A percentile compares a stretch with the other conserved stretches of the same genome.
Evolutionary conservation across 2,329 filamentous ascomycete species (phyloP).

Genomic region (Karstenula rhodostoma): DNA sequence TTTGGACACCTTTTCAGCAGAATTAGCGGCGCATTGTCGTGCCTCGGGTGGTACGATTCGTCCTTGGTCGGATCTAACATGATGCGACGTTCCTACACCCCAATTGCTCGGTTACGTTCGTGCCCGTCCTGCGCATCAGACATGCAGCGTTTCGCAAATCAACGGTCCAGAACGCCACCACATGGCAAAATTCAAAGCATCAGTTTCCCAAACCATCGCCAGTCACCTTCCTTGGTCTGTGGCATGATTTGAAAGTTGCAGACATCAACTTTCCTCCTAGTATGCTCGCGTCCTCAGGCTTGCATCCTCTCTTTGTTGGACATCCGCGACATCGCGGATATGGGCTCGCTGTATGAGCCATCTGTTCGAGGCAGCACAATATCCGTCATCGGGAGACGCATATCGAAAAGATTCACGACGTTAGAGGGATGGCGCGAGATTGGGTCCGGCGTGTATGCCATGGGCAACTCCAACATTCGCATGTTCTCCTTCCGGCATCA

Average conservation of each 20-base stretch:
- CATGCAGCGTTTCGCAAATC: slow-evolving; percentile 12
- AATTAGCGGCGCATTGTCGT: neutral
- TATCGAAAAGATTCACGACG: slow-evolving; percentile 27
- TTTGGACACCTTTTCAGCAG: neutral
- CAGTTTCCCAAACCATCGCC: neutral
- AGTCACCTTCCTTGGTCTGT: slow-evolving; percentile 6
- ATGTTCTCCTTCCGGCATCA: slow-evolving; percentile 24
- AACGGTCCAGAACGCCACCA: neutral
- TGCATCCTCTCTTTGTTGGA: slow-evolving; percentile 2
- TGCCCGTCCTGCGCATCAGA: slow-evolving; percentile 11
- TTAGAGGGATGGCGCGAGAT: slow-evolving; percentile 32
- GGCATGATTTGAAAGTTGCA: slow-evolving; percentile 6
- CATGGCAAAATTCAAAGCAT: neutral
- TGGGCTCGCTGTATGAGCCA: slow-evolving; percentile 23
- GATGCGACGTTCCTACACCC: slow-evolving; percentile 14
- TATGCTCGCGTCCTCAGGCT: slow-evolving; percentile 11
- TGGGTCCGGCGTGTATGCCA: slow-evolving; percentile 24
- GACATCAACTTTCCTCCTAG: neutral
- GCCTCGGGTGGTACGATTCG: neutral
- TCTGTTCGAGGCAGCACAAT: slow-evolving; percentile 18
- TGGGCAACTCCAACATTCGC: slow-evolving; percentile 26
- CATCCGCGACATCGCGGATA: slow-evolving; percentile 7
- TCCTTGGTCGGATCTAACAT: slow-evolving; percentile 4
- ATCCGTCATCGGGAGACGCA: slow-evolving; percentile 10
- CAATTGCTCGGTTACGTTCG: slow-evolving; percentile 3